Conservation (phyloP, 495 filamentous ascomycete genomes). For the Xylaria cubensis region DNA sequence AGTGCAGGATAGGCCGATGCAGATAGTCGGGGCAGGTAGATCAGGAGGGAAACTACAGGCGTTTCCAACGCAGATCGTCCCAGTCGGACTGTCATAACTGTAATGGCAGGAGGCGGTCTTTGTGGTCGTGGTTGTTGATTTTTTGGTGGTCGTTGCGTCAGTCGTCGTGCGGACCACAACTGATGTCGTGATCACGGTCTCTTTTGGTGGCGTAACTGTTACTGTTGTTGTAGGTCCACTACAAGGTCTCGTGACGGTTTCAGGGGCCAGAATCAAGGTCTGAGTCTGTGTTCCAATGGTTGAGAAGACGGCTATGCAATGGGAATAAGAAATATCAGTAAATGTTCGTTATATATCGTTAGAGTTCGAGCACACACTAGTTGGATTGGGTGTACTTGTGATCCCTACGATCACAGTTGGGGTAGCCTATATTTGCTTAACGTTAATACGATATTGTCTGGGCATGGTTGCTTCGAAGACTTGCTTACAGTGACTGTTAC, state of each 20-base stretch:
- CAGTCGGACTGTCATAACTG: constrained; percentile 28
- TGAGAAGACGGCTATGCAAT: constrained; percentile 41
- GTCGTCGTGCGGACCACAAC: constrained; percentile 47
- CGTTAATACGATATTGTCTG: not conserved
- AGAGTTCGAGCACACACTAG: constrained; percentile 37
- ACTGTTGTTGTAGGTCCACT: constrained; percentile 47
- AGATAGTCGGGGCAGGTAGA: constrained; percentile 18
- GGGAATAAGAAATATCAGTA: not conserved
- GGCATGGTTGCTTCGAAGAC: not conserved
- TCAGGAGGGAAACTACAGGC: constrained; percentile 26
- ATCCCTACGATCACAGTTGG: constrained; percentile 49
- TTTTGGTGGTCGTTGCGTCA: constrained; percentile 44
- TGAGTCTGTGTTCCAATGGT: constrained; percentile 45
- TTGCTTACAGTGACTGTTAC: constrained; percentile 45
- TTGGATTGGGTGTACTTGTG: constrained; percentile 48
- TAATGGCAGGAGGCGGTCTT: constrained; percentile 48
- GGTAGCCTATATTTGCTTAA: constrained; percentile 40
- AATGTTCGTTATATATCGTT: not conserved
- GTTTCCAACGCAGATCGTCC: constrained; percentile 36
- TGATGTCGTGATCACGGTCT: constrained; percentile 42
- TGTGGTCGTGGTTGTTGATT: constrained; percentile 42
- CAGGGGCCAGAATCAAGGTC: constrained; percentile 45
- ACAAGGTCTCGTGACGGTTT: constrained; percentile 45
- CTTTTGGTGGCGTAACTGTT: constrained; percentile 43
- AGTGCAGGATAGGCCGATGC: not conserved